phyloP scores from a whole-genome alignment of 2,329 filamentous ascomycete genomes.

The Colletotrichum shisoi region DNA sequence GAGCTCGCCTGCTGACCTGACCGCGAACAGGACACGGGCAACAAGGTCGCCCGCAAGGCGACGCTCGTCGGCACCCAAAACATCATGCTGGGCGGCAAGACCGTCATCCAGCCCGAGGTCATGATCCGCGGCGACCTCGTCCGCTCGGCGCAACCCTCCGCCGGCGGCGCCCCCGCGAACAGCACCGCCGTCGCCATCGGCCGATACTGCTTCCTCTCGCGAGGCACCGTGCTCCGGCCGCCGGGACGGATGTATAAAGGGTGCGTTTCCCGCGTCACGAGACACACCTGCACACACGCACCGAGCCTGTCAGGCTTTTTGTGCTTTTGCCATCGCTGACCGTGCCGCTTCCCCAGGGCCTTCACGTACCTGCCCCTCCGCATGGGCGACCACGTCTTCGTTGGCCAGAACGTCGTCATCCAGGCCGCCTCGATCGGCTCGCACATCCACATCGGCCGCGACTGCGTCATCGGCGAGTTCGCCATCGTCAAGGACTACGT shows the following conservation, averaged over 20 bases:
- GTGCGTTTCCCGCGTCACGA: conserved; percentile 43
- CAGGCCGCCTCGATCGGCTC: conserved; percentile 84
- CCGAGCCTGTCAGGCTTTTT: background rate
- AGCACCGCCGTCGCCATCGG: conserved; percentile 84
- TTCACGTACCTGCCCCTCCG: conserved; percentile 89
- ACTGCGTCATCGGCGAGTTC: conserved; percentile 82
- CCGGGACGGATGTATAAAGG: conserved; percentile 85
- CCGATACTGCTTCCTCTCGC: conserved; percentile 87
- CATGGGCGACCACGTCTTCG: conserved; percentile 92
- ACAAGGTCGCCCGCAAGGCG: conserved; percentile 94
- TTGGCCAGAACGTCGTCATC: conserved; percentile 77
- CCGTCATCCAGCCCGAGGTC: conserved; percentile 93
- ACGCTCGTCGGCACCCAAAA: conserved; percentile 94
- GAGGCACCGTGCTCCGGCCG: conserved; percentile 79
- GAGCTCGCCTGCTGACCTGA: conserved; percentile 18
- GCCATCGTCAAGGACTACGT: conserved; percentile 94
- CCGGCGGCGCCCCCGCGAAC: conserved; percentile 55
- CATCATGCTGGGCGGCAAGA: conserved; percentile 96
- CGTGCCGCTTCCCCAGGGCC: conserved; percentile 47
- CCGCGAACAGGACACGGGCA: conserved; percentile 81
- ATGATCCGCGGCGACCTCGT: conserved; percentile 91
- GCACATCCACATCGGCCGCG: conserved; percentile 84
- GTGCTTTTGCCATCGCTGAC: background rate
- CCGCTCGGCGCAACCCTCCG: conserved; percentile 60
- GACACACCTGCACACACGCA: background rate